Evolutionary conservation across 2,329 filamentous ascomycete genomes (phyloP), one percentile per base, ranked within the genome.

Genomic region (Fusarium zealandicum): DNA sequence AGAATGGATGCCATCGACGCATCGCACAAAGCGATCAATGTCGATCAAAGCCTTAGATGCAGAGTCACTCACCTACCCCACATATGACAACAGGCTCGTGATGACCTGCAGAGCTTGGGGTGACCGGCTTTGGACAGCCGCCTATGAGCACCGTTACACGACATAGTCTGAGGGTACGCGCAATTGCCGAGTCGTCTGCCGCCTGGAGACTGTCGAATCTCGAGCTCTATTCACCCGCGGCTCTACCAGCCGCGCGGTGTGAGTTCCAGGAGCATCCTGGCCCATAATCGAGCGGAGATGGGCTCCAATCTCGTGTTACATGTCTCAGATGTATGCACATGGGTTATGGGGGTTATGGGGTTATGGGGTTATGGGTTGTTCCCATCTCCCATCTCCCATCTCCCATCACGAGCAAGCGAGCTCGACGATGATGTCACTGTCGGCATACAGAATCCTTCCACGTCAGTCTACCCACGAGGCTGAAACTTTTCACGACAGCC

Each of bases 381-480:
- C n/a, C n/a, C n/a, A n/a, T n/a, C n/a, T n/a, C n/a, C n/a, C n/a
- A n/a, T n/a, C n/a, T n/a, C n/a, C n/a, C n/a, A n/a, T n/a, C n/a
- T 41, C 38, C 46, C 51, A 50, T 64, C 44, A 57, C 48, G 49
- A 50, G 33, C 28, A 28, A 51, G 45, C n/a, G 39, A 51, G 52
- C 11, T 25, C 22, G 22, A 25, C 27, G 20, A 59, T 67, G 64
- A 66, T 58, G 64, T 67, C 64, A 66, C 41, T 46, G 38, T 43
- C 32, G 18, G 48, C 64, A 22, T 58, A 44, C 42, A 47, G 50
- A 44, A 59, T 63, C 46, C 49, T 54, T 54, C 64, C 61, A 61
- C 57, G 56, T 67, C 64, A 57, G 60, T 65, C 52, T 56, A 62
- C 35, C 59, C 50, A 67, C 50, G 64, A 67, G 64, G 64, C 64